Evolutionary conservation across 108 stramenopile genomes (phyloP), one percentile per base, ranked within the genome.

Genomic region (Chaetoceros tenuissimus): DNA sequence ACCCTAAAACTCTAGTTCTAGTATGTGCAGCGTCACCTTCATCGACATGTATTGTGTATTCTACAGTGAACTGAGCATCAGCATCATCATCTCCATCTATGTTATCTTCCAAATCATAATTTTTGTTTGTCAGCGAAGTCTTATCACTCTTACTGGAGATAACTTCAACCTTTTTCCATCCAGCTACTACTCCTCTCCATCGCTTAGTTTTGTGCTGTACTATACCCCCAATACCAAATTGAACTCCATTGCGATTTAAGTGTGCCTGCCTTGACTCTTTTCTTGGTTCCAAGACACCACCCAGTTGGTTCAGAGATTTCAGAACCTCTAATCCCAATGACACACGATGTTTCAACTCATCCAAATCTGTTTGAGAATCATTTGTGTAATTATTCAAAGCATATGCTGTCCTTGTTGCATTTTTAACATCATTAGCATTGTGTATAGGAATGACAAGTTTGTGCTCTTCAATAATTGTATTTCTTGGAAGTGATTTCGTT

Each of bases 121-220:
- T 31, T 49, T 89, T 89, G 3, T 65, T 71, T 26, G 87, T 89
- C 62, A 89, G 55, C 25, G 83, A 84, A 10, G 72, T 80, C n/a
- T 66, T 54, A 17, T 66, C 48, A n/a, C 31, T 13, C 30, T 5
- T 20, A 20, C 28, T 3, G n/a, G 27, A 19, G 26, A 53, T 19
- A 47, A 55, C 53, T 23, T 28, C 46, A 46, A 48, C 21, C 21
- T 62, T 53, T 21, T 63, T 46, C 88, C 88, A 90, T 51, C 82
- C 88, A 25, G 69, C 66, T 46, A 90, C 55, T 1, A 90, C 75
- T 8, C 82, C 88, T 59, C 88, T 73, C 84, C 85, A 90, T 31
- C 71, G 55, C 27, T 79, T 67, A 20, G 53, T 53, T 34, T 60
- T 72, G 48, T 90, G 88, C 56, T 75, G 66, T 8, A 90, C 82